Conservation (phyloP, 306 rosid genomes). For the Fagus crenata region DNA sequence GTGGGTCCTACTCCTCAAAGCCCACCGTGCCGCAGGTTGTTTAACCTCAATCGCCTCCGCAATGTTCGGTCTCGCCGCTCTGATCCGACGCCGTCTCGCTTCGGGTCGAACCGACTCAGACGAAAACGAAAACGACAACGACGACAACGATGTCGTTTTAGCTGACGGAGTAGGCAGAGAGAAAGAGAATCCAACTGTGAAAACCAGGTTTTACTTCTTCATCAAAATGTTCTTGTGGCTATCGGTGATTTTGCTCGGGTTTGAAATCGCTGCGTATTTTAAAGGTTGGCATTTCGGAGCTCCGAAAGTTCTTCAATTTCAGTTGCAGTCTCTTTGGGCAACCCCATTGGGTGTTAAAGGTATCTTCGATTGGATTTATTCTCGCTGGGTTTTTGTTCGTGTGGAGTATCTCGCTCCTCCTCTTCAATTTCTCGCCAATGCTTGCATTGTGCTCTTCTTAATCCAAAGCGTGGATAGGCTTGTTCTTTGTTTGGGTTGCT, state of each 20-base stretch:
- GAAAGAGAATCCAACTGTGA: constrained; percentile 53
- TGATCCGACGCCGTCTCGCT: constrained; percentile 68
- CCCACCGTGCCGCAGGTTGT: constrained; percentile 84
- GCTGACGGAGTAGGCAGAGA: constrained; percentile 37
- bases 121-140: constrained; percentile 42
- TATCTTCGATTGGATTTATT: constrained; percentile 60
- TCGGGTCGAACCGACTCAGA: constrained; percentile 71
- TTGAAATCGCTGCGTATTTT: constrained; percentile 71
- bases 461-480: constrained; percentile 83
- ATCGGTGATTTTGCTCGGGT: constrained; percentile 54
- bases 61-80: constrained; percentile 56
- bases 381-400: constrained; percentile 63
- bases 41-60: constrained; percentile 70
- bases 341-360: constrained; percentile 54
- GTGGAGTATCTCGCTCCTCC: constrained; percentile 85
- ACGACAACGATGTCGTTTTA: background rate
- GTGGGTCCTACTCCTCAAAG: constrained; percentile 88
- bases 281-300: constrained; percentile 80
- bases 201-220: constrained; percentile 58
- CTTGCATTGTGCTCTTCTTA: constrained; percentile 65
- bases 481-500: constrained; percentile 77
- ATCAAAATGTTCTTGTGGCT: constrained; percentile 64
- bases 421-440: constrained; percentile 70
- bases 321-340: constrained; percentile 50
- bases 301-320: constrained; percentile 26